These are phyloP conservation scores for Aspergillus sp. DNA, from an alignment of 2,329 filamentous ascomycete genomes.

Conservation along the genomic window DNA sequence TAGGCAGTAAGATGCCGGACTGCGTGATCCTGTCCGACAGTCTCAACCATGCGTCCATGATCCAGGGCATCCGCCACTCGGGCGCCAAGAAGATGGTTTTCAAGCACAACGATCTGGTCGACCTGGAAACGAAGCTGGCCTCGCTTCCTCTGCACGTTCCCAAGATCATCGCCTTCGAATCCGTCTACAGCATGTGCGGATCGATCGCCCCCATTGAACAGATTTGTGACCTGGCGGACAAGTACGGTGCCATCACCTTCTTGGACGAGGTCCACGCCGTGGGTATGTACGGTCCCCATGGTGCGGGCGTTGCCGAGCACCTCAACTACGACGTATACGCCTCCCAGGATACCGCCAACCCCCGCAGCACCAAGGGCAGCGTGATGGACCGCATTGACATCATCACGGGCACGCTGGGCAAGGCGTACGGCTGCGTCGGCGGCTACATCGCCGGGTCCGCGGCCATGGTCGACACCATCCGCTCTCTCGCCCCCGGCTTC, in stretches of 20 bases:
- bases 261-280: conserved; percentile 98
- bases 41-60: conserved; percentile 98
- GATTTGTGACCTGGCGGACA: conserved; percentile 94
- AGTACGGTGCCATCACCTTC: conserved; percentile 97
- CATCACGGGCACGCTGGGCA: conserved; percentile 94
- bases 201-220: conserved; percentile 93
- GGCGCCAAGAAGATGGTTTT: conserved; percentile 97
- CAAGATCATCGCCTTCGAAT: conserved; percentile 98
- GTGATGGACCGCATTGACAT: conserved; percentile 97
- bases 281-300: conserved; percentile 96
- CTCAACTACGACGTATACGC: conserved; percentile 88
- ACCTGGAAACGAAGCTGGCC: conserved; percentile 89
- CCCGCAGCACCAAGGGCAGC: conserved; percentile 61
- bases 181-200: conserved; percentile 99
- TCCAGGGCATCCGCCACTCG: conserved; percentile 96
- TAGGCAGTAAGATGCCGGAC: conserved; percentile 94
- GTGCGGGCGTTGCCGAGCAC: conserved; percentile 95
- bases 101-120: conserved; percentile 95
- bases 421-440: conserved; percentile 96
- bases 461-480: conserved; percentile 86
- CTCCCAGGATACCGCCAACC: conserved; percentile 61
- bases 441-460: conserved; percentile 93
- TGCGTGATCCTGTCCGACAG: conserved; percentile 98
- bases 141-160: conserved; percentile 80
- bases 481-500: conserved; percentile 92